Percentiles rank a stretch among this genome's conserved stretches.
These are phyloP conservation scores for Groenewaldozyma sp. DNA, from an alignment of 1,139 yeast species.

Conservation along the genomic window DNA sequence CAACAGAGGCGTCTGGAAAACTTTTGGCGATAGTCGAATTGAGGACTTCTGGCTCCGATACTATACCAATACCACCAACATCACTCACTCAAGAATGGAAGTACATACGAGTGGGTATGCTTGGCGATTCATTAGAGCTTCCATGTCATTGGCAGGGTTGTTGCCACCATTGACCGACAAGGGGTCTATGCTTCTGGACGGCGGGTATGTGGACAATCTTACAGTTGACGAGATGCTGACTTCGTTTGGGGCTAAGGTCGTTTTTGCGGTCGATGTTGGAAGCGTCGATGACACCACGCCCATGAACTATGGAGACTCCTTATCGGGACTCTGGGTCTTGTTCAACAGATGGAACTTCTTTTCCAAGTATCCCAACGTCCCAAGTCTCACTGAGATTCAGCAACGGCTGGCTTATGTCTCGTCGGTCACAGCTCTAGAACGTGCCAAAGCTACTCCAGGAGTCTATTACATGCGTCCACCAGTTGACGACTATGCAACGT, in stretches of 20 bases:
- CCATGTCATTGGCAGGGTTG: slow-evolving; percentile 93
- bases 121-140: slow-evolving; percentile 92
- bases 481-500: slow-evolving; percentile 79
- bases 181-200: slow-evolving; percentile 90
- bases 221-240: slow-evolving; percentile 83
- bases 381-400: slow-evolving; percentile 92
- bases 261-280: slow-evolving; percentile 96
- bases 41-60: slow-evolving; percentile 94
- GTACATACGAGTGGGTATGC: slow-evolving; percentile 87
- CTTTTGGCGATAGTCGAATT: slow-evolving; percentile 83
- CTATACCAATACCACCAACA: slow-evolving; percentile 89
- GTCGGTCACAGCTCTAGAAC: slow-evolving; percentile 84
- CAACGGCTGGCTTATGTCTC: slow-evolving; percentile 90
- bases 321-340: slow-evolving; percentile 88
- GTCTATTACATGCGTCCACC: slow-evolving; percentile 93
- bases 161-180: slow-evolving; percentile 74
- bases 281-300: slow-evolving; percentile 89
- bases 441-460: slow-evolving; percentile 77
- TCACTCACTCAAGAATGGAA: slow-evolving; percentile 93
- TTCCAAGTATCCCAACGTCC: slow-evolving; percentile 77
- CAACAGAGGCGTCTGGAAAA: slow-evolving; percentile 93
- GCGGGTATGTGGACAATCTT: slow-evolving; percentile 89
- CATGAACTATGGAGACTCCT: slow-evolving; percentile 84
- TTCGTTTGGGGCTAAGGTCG: slow-evolving; percentile 61
- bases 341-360: slow-evolving; percentile 88